These are phyloP conservation scores for Strobilomyces confusus DNA, from an alignment of 768 basidiomycete species.

Conservation along the genomic window DNA sequence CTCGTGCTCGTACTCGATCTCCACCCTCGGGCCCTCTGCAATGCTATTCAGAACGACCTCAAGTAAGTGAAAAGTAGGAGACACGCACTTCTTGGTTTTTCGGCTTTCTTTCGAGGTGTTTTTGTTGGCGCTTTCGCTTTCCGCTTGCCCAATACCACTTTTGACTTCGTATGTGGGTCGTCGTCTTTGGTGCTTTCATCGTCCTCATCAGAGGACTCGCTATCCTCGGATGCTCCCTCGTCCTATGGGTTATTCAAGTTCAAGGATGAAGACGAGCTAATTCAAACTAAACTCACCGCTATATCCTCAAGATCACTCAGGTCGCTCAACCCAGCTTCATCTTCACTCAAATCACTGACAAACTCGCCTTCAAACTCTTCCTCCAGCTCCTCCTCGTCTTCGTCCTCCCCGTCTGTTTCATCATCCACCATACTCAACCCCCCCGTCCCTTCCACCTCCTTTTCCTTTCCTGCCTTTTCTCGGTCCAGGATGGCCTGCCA, in stretches of 20 bases:
- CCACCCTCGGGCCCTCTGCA: slow-evolving; percentile 74
- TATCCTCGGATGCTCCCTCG: slow-evolving; percentile 36
- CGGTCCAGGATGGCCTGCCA: slow-evolving; percentile 91
- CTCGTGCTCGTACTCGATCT: slow-evolving; percentile 97
- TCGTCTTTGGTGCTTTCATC: slow-evolving; percentile 38
- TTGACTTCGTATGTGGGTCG: slow-evolving; percentile 35
- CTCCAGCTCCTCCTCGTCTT: slow-evolving; percentile 41
- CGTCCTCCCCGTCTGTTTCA: slow-evolving; percentile 51
- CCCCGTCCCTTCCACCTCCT: slow-evolving; percentile 40
- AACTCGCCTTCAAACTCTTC: slow-evolving; percentile 54
- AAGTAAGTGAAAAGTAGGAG: background rate
- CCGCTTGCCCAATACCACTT: slow-evolving; percentile 61
- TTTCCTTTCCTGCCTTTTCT: slow-evolving; percentile 52
- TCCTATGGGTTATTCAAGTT: slow-evolving; percentile 30
- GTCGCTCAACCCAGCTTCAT: slow-evolving; percentile 41
- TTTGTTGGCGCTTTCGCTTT: slow-evolving; percentile 46
- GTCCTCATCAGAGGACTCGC: slow-evolving; percentile 40
- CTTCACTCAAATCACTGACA: slow-evolving; percentile 52
- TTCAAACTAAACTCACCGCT: slow-evolving; percentile 40
- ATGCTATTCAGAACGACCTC: slow-evolving; percentile 11
- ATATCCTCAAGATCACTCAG: slow-evolving; percentile 63
- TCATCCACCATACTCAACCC: slow-evolving; percentile 47
- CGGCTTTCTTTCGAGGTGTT: slow-evolving; percentile 47
- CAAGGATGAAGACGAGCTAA: slow-evolving; percentile 18
- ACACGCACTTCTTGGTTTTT: slow-evolving; percentile 60